A percentile compares a stretch with the other conserved stretches of the same genome.
phyloP scores from a whole-genome alignment of 495 filamentous ascomycete genomes.

The Lophiotrema nucula region DNA sequence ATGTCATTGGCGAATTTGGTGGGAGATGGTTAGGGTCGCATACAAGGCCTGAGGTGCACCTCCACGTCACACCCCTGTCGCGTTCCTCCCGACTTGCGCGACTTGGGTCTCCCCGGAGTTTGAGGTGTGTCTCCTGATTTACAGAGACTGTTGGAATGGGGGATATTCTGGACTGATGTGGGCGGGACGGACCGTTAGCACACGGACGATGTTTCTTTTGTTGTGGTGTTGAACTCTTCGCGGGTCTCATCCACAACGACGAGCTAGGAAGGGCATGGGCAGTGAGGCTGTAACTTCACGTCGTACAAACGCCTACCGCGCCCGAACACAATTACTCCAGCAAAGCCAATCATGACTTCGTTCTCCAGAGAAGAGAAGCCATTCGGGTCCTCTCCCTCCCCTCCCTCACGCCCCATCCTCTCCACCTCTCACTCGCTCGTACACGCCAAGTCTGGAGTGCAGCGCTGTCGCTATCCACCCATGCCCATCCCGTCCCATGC shows the following conservation, averaged over 20 bases:
- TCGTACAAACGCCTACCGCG: too few relatives aligned
- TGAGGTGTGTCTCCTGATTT: constrained; percentile 11
- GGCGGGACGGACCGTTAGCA: constrained; percentile 25
- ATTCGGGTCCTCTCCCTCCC: constrained; percentile 13
- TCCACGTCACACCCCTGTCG: constrained; percentile 27
- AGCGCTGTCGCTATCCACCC: constrained; percentile 9
- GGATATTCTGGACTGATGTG: too few relatives aligned
- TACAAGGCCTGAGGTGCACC: constrained; percentile 15
- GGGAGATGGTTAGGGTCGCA: constrained; percentile 4
- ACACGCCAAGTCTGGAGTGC: constrained; percentile 14
- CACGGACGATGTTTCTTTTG: not conserved
- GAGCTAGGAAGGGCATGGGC: too few relatives aligned
- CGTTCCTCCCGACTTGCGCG: constrained; percentile 10
- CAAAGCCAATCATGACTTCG: too few relatives aligned
- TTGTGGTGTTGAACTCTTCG: too few relatives aligned
- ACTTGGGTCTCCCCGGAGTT: constrained; percentile 10
- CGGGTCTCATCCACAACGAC: not conserved
- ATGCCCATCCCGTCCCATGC: not conserved
- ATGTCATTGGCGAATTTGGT: constrained; percentile 11
- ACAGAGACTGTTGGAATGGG: not conserved
- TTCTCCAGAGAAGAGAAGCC: too few relatives aligned
- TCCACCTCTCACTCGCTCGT: not conserved
- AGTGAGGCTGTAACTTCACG: too few relatives aligned
- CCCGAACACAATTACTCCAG: too few relatives aligned
- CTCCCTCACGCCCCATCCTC: not conserved